phyloP scores from a whole-genome alignment of 208 protist species.

The Wallacemonas collosoma region DNA sequence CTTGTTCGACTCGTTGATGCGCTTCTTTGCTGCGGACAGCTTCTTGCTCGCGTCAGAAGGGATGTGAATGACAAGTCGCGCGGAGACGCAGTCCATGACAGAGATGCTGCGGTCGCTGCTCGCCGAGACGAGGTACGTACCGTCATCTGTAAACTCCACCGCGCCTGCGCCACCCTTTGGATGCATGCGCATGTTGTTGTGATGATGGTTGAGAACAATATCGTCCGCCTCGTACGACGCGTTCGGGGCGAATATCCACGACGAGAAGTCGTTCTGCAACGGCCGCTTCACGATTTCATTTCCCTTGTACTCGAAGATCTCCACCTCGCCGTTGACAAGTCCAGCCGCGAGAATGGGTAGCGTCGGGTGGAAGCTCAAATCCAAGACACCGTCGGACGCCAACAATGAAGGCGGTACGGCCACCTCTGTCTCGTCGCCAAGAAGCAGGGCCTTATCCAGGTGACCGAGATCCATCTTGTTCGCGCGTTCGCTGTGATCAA shows the following conservation, averaged over 20 bases:
- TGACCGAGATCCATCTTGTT: conserved; percentile 67
- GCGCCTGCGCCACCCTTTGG: conserved; percentile 61
- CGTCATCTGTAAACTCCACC: conserved; percentile 92
- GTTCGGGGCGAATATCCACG: conserved; percentile 60
- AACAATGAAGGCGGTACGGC: conserved; percentile 69
- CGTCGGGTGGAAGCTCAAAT: conserved; percentile 78
- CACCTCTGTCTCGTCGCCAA: conserved; percentile 57
- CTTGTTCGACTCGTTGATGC: conserved; percentile 18
- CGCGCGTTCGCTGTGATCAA: neutral
- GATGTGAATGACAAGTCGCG: conserved; percentile 76
- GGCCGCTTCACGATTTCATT: conserved; percentile 68
- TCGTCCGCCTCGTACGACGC: conserved; percentile 47
- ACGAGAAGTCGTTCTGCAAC: conserved; percentile 67
- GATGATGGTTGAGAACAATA: conserved; percentile 55
- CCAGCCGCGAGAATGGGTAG: conserved; percentile 76
- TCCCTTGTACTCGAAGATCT: conserved; percentile 72
- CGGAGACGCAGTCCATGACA: conserved; percentile 82
- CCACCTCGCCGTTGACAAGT: conserved; percentile 80
- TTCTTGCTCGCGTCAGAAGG: conserved; percentile 37
- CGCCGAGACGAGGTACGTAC: conserved; percentile 74
- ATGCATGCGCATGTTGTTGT: conserved; percentile 85
- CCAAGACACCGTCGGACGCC: conserved; percentile 60
- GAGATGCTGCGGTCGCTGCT: conserved; percentile 83
- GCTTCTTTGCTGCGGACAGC: conserved; percentile 26
- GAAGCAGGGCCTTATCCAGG: conserved; percentile 50